phyloP scores from a whole-genome alignment of 2,329 filamentous ascomycete species.

The Fusarium beomiforme region DNA sequence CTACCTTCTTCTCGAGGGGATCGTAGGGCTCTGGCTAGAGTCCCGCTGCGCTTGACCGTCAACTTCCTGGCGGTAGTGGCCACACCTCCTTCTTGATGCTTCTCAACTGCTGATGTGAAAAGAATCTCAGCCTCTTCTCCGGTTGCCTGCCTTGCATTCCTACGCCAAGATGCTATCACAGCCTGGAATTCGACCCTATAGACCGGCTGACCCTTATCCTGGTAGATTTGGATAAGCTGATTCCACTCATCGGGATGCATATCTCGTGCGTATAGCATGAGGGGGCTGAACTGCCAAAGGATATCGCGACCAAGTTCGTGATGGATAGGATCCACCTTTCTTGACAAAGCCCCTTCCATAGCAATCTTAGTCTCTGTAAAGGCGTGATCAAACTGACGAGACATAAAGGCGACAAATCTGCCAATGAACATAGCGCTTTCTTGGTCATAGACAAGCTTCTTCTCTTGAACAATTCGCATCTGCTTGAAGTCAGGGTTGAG shows the following conservation, averaged over 20 bases:
- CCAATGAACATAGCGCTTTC: conserved; percentile 82
- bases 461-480: conserved; percentile 94
- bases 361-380: conserved; percentile 75
- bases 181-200: conserved; percentile 87
- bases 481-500: conserved; percentile 81
- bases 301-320: conserved; percentile 77
- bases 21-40: conserved; percentile 77
- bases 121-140: conserved; percentile 84
- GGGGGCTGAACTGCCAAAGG: conserved; percentile 87
- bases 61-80: conserved; percentile 81
- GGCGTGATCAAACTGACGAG: conserved; percentile 79
- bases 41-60: conserved; percentile 94
- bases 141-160: conserved; percentile 76
- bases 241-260: conserved; percentile 86
- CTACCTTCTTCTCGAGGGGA: conserved; percentile 72
- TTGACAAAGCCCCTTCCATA: conserved; percentile 67
- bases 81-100: conserved; percentile 83
- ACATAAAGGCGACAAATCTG: conserved; percentile 83
- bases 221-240: conserved; percentile 80
- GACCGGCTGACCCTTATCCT: conserved; percentile 76
- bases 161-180: conserved; percentile 81
- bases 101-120: conserved; percentile 86
- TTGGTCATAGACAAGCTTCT: conserved; percentile 86
- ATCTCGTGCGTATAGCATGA: conserved; percentile 89
- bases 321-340: conserved; percentile 75